Evolutionary conservation across 192 early-diverging fungal genomes (phyloP).

Genomic region (Rhizophagus sp.): DNA sequence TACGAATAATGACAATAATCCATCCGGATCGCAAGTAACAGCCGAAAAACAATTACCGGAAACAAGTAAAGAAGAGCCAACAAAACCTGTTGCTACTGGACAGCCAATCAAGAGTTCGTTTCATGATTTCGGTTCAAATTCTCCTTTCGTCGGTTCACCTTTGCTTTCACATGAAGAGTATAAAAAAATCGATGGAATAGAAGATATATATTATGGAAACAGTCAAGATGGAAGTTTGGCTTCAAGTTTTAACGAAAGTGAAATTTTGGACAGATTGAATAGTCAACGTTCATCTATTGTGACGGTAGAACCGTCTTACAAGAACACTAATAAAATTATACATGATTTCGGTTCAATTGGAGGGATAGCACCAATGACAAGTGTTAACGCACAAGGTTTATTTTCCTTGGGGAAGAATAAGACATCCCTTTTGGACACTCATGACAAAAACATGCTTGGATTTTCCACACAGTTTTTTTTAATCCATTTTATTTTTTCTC

Average conservation of each 20-base stretch:
- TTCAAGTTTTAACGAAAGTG: constrained; percentile 27
- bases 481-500: background rate
- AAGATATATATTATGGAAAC: constrained; percentile 11
- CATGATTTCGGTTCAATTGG: constrained; percentile 21
- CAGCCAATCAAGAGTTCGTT: constrained; percentile 16
- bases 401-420: background rate
- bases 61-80: background rate
- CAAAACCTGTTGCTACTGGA: background rate
- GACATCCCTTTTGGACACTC: background rate
- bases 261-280: constrained; percentile 6
- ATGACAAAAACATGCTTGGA: background rate
- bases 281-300: background rate
- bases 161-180: constrained; percentile 22
- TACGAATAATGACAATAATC: background rate
- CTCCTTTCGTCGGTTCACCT: constrained; percentile 23
- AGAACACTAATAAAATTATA: constrained; percentile 23
- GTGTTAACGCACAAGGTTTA: constrained; percentile 8
- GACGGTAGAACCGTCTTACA: constrained; percentile 20
- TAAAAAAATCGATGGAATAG: constrained; percentile 24
- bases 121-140: constrained; percentile 24
- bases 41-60: background rate
- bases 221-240: constrained; percentile 16
- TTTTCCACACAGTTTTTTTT: background rate
- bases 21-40: background rate
- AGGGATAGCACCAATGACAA: constrained; percentile 10